These are phyloP conservation scores for Cryptococcus deneoformans DNA, from an alignment of 1,284 basidiomycete species.

Conservation along the genomic window DNA sequence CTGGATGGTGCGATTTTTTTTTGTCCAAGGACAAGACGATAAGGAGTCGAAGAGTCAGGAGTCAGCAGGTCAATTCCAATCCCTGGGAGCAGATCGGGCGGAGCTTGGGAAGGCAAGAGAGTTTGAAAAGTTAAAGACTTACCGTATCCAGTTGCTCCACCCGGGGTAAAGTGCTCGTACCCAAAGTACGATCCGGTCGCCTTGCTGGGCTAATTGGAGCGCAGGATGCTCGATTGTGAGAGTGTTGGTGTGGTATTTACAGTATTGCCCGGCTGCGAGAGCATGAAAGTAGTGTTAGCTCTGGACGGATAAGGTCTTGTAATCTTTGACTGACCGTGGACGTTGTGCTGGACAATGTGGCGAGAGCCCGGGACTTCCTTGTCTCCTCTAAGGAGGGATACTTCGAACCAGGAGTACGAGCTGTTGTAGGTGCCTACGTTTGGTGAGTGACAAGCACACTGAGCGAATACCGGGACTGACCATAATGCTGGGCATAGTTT, in stretches of 20 bases:
- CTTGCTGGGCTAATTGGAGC: conserved; percentile 21
- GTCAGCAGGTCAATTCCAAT: too few species aligned
- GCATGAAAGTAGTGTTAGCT: neutral
- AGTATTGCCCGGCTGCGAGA: conserved; percentile 38
- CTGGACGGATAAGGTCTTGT: neutral
- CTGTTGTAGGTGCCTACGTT: conserved; percentile 34
- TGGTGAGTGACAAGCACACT: neutral
- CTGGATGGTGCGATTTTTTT: conserved; percentile 8
- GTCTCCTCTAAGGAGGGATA: conserved; percentile 32
- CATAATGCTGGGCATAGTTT: conserved; percentile 20
- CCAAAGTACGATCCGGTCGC: conserved; percentile 42
- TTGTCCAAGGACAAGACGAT: neutral
- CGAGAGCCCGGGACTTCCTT: conserved; percentile 31
- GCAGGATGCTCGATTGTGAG: conserved; percentile 24
- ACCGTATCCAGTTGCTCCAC: conserved; percentile 35
- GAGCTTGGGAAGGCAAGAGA: too few species aligned
- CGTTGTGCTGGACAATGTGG: conserved; percentile 32
- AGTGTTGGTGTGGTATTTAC: conserved; percentile 28
- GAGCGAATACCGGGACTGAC: conserved; percentile 14
- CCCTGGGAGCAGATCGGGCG: too few species aligned
- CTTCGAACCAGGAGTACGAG: conserved; percentile 42
- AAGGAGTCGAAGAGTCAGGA: too few species aligned
- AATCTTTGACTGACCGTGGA: conserved; percentile 28
- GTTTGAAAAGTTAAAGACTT: conserved; percentile 1
- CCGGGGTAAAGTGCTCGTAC: conserved; percentile 36